Conservation (phyloP, 1,139 yeast genomes). For the Lodderomyces theae region DNA sequence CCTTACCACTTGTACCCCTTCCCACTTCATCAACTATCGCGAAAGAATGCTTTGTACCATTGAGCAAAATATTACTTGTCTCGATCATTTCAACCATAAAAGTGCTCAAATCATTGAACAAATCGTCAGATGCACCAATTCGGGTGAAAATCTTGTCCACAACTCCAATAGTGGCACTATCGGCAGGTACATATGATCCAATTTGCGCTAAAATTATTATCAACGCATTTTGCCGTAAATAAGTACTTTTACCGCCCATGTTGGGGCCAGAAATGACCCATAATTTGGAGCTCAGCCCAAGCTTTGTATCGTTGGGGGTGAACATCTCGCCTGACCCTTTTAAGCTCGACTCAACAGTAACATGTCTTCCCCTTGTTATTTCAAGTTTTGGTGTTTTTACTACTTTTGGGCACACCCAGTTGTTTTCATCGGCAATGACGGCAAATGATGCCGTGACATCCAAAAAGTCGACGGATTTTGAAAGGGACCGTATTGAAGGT, state of each 20-base stretch:
- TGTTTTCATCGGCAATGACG: conserved; percentile 58
- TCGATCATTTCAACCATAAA: conserved; percentile 99
- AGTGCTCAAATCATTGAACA: conserved; percentile 82
- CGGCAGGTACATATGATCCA: conserved; percentile 87
- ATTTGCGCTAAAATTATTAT: conserved; percentile 84
- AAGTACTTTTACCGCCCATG: conserved; percentile 97
- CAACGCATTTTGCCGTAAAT: conserved; percentile 80
- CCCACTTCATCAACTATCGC: conserved; percentile 97
- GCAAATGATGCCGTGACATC: conserved; percentile 80
- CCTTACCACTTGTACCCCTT: conserved; percentile 86
- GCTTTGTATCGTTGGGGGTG: conserved; percentile 56
- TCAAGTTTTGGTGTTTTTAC: conserved; percentile 44
- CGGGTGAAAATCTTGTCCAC: conserved; percentile 87
- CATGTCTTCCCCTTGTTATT: conserved; percentile 68
- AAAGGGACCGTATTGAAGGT: conserved; percentile 41
- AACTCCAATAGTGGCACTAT: conserved; percentile 65
- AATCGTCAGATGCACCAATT: conserved; percentile 88
- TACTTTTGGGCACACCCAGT: conserved; percentile 65
- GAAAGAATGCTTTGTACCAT: conserved; percentile 73
- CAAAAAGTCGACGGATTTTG: conserved; percentile 56
- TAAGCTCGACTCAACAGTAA: conserved; percentile 84
- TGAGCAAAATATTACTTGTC: conserved; percentile 71
- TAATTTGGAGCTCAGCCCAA: conserved; percentile 25
- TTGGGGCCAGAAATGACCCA: conserved; percentile 95
- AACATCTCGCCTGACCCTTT: conserved; percentile 50